A percentile compares a stretch with the other conserved stretches of the same genome.
These are phyloP conservation scores for Naganishia albida DNA, from an alignment of 1,284 basidiomycete species.

Conservation along the genomic window DNA sequence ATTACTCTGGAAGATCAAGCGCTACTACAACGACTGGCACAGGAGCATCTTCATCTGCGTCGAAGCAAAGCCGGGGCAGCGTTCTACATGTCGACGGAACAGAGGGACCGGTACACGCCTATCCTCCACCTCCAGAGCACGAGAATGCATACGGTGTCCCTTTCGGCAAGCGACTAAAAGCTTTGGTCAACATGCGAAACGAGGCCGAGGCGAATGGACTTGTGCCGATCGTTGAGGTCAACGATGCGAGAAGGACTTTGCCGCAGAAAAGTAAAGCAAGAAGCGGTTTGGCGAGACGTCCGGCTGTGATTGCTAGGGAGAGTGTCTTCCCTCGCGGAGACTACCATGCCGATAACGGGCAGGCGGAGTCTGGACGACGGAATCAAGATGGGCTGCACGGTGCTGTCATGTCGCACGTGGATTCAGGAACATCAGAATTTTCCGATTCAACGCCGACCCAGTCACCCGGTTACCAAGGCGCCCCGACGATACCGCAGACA, in stretches of 20 bases:
- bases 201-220: constrained; percentile 15
- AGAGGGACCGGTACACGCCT: not conserved
- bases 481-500: not conserved
- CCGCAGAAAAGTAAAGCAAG: not conserved
- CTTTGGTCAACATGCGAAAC: constrained; percentile 11
- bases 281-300: not conserved
- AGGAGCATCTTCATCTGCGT: not conserved
- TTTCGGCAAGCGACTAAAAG: constrained; percentile 21
- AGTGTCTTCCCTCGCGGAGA: not conserved
- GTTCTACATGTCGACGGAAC: constrained; percentile 3
- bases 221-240: not conserved
- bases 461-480: no score
- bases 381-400: not conserved
- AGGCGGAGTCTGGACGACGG: not conserved
- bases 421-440: not conserved
- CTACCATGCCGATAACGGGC: no score
- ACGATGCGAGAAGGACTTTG: no score
- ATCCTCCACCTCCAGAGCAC: constrained; percentile 3
- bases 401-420: not conserved
- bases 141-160: constrained; percentile 20
- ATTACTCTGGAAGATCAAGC: not conserved
- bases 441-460: not conserved
- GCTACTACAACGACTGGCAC: no score
- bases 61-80: not conserved
- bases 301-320: not conserved